Percentiles rank a stretch among this genome's conserved stretches.
phyloP scores from a whole-genome alignment of 306 rosid genomes.

The Adenanthera pavonina region DNA sequence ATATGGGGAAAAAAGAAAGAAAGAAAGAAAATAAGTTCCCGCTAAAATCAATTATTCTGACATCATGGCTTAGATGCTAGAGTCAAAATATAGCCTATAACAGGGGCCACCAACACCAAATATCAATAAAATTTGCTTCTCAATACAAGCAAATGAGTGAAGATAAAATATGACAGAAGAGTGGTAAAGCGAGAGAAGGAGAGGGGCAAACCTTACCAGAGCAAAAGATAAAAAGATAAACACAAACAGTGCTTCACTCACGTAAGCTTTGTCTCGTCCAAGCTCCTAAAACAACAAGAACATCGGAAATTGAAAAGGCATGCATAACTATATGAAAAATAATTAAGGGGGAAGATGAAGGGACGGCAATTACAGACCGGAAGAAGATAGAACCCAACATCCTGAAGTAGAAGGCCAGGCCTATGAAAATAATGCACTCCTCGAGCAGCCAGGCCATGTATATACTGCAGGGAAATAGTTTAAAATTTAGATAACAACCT shows the following conservation, averaged over 20 bases:
- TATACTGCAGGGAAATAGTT: conserved; percentile 58
- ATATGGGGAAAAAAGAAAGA: background rate
- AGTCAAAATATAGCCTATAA: conserved; percentile 9
- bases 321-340: background rate
- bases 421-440: conserved; percentile 88
- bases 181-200: conserved; percentile 7
- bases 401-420: conserved; percentile 87
- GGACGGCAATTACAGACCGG: conserved; percentile 61
- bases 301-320: conserved; percentile 35
- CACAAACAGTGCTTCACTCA: conserved; percentile 77
- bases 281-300: conserved; percentile 63
- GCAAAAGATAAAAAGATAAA: conserved; percentile 69
- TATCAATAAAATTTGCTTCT: background rate
- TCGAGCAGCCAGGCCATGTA: conserved; percentile 88
- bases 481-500: conserved; percentile 30
- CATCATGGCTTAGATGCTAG: conserved; percentile 16
- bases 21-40: background rate
- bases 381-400: conserved; percentile 79
- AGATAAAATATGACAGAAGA: conserved; percentile 14
- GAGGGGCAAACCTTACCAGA: conserved; percentile 55
- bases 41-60: background rate
- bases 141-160: conserved; percentile 22
- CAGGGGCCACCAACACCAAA: background rate
- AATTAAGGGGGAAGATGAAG: conserved; percentile 2
- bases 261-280: conserved; percentile 70